A percentile compares a stretch with the other conserved stretches of the same genome.
Conservation (phyloP, 805 yeast species). For the Wickerhamiella musiphila region DNA sequence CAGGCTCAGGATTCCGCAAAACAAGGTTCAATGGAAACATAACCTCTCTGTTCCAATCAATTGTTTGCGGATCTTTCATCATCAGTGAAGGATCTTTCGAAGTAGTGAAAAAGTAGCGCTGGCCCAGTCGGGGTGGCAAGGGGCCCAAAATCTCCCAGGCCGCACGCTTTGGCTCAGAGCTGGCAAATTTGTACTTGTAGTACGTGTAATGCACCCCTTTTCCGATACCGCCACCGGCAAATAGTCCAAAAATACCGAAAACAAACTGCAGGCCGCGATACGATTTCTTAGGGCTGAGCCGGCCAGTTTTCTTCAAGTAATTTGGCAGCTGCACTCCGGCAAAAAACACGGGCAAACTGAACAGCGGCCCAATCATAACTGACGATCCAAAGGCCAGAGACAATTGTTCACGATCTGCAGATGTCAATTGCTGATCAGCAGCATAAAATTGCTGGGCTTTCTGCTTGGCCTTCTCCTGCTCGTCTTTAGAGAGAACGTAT, state of each 20-base stretch:
- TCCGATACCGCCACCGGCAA: constrained; percentile 11
- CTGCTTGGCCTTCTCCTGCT: neutral
- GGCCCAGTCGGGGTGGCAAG: constrained; percentile 14
- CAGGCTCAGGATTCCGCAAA: constrained; percentile 6
- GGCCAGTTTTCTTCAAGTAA: constrained; percentile 7
- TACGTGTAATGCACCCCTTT: constrained; percentile 5
- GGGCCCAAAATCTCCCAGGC: constrained; percentile 10
- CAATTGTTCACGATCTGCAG: constrained; percentile 9
- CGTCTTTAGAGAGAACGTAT: neutral
- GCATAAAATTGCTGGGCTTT: constrained; percentile 12
- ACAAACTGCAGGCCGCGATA: constrained; percentile 10
- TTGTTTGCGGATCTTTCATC: constrained; percentile 11
- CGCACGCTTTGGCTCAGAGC: constrained; percentile 1
- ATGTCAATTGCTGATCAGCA: constrained; percentile 9
- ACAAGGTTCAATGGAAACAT: constrained; percentile 14
- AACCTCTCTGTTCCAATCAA: constrained; percentile 13
- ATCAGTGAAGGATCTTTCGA: constrained; percentile 9
- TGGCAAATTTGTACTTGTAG: constrained; percentile 1
- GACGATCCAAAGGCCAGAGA: constrained; percentile 9
- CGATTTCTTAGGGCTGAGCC: constrained; percentile 4
- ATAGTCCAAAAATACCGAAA: constrained; percentile 14
- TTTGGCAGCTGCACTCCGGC: constrained; percentile 11
- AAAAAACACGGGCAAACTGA: constrained; percentile 11
- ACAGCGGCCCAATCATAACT: constrained; percentile 9
- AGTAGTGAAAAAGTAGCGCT: constrained; percentile 12